phyloP scores from a whole-genome alignment of 352 stramenopile species.

The Globisporangium solare region DNA sequence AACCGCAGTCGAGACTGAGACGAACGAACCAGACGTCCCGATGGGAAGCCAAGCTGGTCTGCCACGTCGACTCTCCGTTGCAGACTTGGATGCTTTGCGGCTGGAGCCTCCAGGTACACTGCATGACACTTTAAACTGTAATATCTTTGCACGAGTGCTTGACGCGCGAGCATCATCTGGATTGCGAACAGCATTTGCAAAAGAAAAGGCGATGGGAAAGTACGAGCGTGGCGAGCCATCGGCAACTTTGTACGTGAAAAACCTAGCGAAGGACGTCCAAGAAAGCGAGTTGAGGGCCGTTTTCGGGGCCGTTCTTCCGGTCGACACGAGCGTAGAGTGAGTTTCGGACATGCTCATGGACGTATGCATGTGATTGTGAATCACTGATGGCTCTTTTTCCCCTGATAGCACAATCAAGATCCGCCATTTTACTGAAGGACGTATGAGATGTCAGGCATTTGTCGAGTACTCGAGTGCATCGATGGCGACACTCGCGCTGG shows the following conservation, averaged over 20 bases:
- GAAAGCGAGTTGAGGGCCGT: conserved; percentile 38
- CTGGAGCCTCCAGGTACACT: conserved; percentile 9
- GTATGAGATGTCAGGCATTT: conserved; percentile 87
- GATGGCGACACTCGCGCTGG: conserved; percentile 42
- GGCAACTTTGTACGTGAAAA: conserved; percentile 76
- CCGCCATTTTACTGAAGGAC: conserved; percentile 68
- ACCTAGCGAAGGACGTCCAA: conserved; percentile 54
- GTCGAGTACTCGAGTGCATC: conserved; percentile 55
- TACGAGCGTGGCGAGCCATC: conserved; percentile 56
- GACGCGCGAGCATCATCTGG: neutral
- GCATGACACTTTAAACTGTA: neutral
- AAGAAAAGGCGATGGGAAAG: conserved; percentile 66
- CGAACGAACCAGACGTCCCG: neutral
- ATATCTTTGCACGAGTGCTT: neutral
- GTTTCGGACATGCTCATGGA: neutral
- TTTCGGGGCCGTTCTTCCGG: conserved; percentile 42
- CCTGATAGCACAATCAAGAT: conserved; percentile 37
- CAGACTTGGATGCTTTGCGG: conserved; percentile 6
- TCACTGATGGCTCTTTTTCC: neutral
- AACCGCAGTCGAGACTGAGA: neutral
- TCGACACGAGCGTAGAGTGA: conserved; percentile 3
- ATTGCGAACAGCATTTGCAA: conserved; percentile 18
- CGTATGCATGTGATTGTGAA: conserved; percentile 2
- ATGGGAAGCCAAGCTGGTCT: neutral
- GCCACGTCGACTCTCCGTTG: neutral